phyloP scores from a whole-genome alignment of 129 eudicot genomes.

The sunflower (Helianthus annuus) region HanXRQr2.0-SUNRISE NC_035442.2:53576969-53577468 shows the following conservation, averaged over 20 bases:
- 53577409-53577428: too few relatives aligned
- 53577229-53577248: background rate
- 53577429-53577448: too few relatives aligned
- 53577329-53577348: background rate
- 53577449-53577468: too few relatives aligned
- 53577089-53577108: constrained; percentile 8
- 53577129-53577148: background rate
- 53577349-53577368: background rate
- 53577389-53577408: too few relatives aligned
- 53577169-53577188: constrained; percentile 18
- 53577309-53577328: background rate
- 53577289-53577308: background rate
- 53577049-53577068: constrained; percentile 59
- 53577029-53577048: constrained; percentile 64
- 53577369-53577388: too few relatives aligned
- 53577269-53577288: background rate
- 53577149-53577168: background rate
- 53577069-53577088: constrained; percentile 63
- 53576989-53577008: constrained; percentile 62
- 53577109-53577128: background rate
- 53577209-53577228: background rate
- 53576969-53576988: constrained; percentile 37
- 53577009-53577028: constrained; percentile 75
- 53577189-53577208: background rate
- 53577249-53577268: background rate